Conservation (phyloP, 768 basidiomycete species). For the Suillus americanus region DNA sequence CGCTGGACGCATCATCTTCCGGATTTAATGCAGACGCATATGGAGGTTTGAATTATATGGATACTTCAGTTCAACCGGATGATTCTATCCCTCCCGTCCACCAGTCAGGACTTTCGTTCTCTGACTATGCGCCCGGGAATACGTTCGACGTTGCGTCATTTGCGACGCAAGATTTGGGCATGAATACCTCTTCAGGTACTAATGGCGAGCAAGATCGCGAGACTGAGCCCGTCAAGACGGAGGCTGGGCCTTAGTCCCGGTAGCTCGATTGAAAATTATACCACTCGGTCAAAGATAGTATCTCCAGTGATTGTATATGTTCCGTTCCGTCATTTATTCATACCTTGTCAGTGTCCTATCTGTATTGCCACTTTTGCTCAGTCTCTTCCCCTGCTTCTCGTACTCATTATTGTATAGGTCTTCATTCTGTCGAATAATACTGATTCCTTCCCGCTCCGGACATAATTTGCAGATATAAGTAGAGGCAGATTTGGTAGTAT, state of each 20-base stretch:
- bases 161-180: conserved; percentile 62
- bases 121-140: conserved; percentile 65
- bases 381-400: conserved; percentile 28
- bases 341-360: conserved; percentile 35
- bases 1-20: conserved; percentile 63
- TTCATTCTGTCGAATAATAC: conserved; percentile 31
- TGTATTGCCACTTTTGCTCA: conserved; percentile 34
- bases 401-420: conserved; percentile 36
- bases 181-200: conserved; percentile 50
- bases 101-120: conserved; percentile 64
- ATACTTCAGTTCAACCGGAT: conserved; percentile 62
- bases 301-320: conserved; percentile 27
- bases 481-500: conserved; percentile 20
- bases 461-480: conserved; percentile 19
- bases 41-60: conserved; percentile 74
- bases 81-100: conserved; percentile 61
- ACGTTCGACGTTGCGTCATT: conserved; percentile 74
- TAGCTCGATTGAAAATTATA: conserved; percentile 16
- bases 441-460: conserved; percentile 16
- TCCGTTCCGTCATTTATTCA: conserved; percentile 35
- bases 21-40: conserved; percentile 71
- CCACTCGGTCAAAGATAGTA: conserved; percentile 26
- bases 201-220: conserved; percentile 63
- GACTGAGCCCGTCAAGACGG: conserved; percentile 65
- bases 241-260: conserved; percentile 40